A percentile compares a stretch with the other conserved stretches of the same genome.
Conservation (phyloP, 2,329 filamentous ascomycete genomes). For the Lasiodiplodia sp. region DNA sequence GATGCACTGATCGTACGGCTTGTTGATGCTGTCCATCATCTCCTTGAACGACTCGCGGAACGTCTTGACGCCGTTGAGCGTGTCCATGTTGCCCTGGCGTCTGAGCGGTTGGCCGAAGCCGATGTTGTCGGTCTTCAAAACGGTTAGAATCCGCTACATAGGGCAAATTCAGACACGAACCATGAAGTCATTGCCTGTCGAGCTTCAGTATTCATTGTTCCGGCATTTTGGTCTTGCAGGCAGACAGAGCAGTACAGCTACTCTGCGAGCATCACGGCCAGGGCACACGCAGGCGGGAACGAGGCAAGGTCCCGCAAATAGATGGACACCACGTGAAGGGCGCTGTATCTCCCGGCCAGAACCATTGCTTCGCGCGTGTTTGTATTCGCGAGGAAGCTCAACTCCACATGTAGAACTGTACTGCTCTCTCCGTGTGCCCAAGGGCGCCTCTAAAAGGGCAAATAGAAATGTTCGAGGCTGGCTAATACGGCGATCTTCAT, state of each 20-base stretch:
- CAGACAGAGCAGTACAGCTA: background rate
- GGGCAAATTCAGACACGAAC: slow-evolving; percentile 45
- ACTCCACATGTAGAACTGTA: background rate
- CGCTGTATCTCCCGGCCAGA: background rate
- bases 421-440: background rate
- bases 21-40: slow-evolving; percentile 88
- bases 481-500: too few species aligned
- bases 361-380: background rate
- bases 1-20: slow-evolving; percentile 83
- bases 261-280: background rate
- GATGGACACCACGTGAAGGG: background rate
- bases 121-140: slow-evolving; percentile 85
- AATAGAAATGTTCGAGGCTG: too few species aligned
- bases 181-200: slow-evolving; percentile 69
- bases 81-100: slow-evolving; percentile 75
- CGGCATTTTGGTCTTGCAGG: background rate
- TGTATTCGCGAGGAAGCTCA: background rate
- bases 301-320: background rate
- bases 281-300: background rate
- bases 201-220: slow-evolving; percentile 32
- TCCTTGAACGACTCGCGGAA: slow-evolving; percentile 87
- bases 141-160: slow-evolving; percentile 48
- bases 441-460: background rate
- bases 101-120: slow-evolving; percentile 80
- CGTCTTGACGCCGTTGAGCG: slow-evolving; percentile 72